Evolutionary conservation across 2,329 filamentous ascomycete species (phyloP), one percentile per base, ranked within the genome.

Genomic region (Thielaviopsis musarum): DNA sequence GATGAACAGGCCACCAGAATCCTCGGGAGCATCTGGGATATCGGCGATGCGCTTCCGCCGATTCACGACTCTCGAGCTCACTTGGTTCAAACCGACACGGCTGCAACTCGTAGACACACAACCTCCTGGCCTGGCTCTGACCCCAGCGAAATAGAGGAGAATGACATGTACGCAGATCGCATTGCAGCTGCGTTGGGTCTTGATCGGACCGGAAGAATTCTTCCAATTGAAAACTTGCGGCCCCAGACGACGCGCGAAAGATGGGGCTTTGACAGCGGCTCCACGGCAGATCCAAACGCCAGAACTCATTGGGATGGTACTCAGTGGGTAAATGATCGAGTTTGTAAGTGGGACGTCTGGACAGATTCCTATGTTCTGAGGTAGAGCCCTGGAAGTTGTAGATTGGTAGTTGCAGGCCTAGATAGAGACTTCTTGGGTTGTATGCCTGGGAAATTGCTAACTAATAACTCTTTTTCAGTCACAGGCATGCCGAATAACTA

Each of bases 121-220:
- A 77, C 76, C n/a, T 70, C 73, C 0, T 82, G 81, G 59, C 70
- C 73, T 0, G 68, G 67, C 5, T 62, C 68, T 0, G 70, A 69
- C 21, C 68, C 72, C 5, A 74, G 70, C 53, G 67, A 74, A 1
- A 76, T 80, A 45, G 81, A 87, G 45, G 81, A 88, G 49, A 72
- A 77, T 13, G 80, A 85, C 60, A 82, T 80, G 57, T 87, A 95
- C 67, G 81, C 87, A 66, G 79, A 80, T 49, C 82, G 89, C 28
- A 72, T 98, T 59, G 90, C 91, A 9, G 74, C 84, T 17, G 93
- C 93, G 2, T 75, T 97, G 57, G 80, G 87, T n/a, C 77, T 97
- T 62, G 83, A 95, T 67, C 82, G 81, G 53, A 75, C 80, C 30
- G 75, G 78, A 26, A 81, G 81, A 62, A 74, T 95, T 15, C 74